These are phyloP conservation scores for Colletotrichum brevisporum DNA, from an alignment of 2,329 filamentous ascomycete species.

Conservation along the genomic window DNA sequence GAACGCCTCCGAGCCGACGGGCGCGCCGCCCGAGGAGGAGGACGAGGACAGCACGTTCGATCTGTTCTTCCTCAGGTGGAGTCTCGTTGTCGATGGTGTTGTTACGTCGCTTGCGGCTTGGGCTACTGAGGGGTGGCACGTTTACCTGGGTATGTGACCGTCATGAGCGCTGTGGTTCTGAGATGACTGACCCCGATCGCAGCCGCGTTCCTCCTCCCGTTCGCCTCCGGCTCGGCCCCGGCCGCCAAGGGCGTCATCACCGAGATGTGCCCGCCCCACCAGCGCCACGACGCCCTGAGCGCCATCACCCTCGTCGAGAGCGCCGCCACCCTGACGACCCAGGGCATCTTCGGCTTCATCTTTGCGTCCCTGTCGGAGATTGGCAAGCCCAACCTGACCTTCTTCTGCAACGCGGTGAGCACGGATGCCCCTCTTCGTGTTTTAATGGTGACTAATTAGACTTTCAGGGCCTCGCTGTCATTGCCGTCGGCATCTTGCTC, in stretches of 20 bases:
- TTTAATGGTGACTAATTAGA: conserved; percentile 35
- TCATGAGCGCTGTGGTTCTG: too few species aligned
- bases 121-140: conserved; percentile 75
- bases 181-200: too few species aligned
- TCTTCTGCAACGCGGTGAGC: conserved; percentile 76
- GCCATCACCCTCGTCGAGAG: conserved; percentile 80
- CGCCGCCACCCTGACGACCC: conserved; percentile 74
- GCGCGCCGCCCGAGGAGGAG: conserved; percentile 50
- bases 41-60: conserved; percentile 72
- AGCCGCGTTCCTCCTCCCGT: conserved; percentile 75
- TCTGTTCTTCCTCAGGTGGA: conserved; percentile 76
- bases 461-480: conserved; percentile 66
- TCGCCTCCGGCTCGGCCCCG: conserved; percentile 78
- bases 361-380: conserved; percentile 74
- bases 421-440: too few species aligned
- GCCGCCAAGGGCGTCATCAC: conserved; percentile 82
- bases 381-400: conserved; percentile 73
- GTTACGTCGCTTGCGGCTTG: conserved; percentile 75
- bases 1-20: conserved; percentile 61
- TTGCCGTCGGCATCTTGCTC: conserved; percentile 62
- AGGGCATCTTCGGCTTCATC: conserved; percentile 76
- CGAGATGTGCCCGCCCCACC: conserved; percentile 74
- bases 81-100: conserved; percentile 74
- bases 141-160: conserved; percentile 71
- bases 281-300: conserved; percentile 76